Evolutionary conservation across 73 alveolate genomes (phyloP).

Genomic region (Diophrys appendiculata): DNA sequence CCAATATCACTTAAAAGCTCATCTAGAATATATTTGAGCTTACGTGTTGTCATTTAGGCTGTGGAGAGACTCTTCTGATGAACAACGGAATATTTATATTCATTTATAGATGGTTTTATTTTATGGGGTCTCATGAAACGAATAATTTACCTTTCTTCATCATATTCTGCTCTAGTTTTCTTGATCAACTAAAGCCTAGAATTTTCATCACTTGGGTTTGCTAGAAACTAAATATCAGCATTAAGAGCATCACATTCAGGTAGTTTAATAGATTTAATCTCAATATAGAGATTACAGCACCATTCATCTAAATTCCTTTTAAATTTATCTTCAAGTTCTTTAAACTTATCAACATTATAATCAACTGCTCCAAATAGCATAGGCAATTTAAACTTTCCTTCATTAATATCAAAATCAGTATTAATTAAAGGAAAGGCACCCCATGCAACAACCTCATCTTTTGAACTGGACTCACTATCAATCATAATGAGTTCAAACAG

Average conservation of each 20-base stretch:
- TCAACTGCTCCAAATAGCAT: constrained; percentile 59
- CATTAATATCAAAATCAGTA: constrained; percentile 58
- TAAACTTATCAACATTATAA: constrained; percentile 47
- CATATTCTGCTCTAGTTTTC: neutral
- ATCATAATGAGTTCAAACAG: constrained; percentile 50
- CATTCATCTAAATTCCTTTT: constrained; percentile 65
- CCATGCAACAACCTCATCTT: constrained; percentile 71
- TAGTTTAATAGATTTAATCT: constrained; percentile 30
- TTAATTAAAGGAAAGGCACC: constrained; percentile 71
- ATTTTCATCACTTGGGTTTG: neutral
- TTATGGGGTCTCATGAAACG: neutral
- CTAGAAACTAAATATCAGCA: neutral
- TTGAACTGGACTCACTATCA: constrained; percentile 28
- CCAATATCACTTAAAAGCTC: constrained; percentile 65
- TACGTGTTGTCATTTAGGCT: neutral
- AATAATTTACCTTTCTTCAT: neutral
- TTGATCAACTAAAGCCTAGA: neutral
- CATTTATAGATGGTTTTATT: neutral
- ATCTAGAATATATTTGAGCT: constrained; percentile 50
- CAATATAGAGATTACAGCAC: constrained; percentile 68
- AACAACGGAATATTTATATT: constrained; percentile 7
- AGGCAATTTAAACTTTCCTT: constrained; percentile 69
- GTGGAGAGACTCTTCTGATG: neutral
- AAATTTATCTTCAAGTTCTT: constrained; percentile 68
- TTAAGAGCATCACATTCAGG: constrained; percentile 53